Evolutionary conservation across 768 basidiomycete species (phyloP).

Genomic region (Ramaria rubella): DNA sequence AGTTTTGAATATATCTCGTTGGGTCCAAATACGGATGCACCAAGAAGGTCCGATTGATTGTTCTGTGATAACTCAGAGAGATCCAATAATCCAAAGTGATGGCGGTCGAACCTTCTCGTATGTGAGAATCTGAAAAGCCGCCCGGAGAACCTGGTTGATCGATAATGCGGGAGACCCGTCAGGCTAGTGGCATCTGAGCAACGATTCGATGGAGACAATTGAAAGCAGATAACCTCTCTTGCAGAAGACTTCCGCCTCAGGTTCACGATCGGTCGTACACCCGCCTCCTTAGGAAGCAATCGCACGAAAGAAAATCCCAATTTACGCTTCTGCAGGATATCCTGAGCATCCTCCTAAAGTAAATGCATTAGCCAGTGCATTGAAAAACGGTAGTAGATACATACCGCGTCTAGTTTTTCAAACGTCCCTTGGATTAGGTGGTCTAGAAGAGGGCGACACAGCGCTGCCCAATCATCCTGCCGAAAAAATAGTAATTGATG

Average conservation of each 20-base stretch:
- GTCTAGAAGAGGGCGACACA: conserved; percentile 77
- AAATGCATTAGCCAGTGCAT: not conserved
- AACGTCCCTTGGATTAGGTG: conserved; percentile 69
- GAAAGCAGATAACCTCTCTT: conserved; percentile 21
- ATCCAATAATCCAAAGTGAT: not conserved
- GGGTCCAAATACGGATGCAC: conserved; percentile 75
- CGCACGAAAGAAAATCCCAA: conserved; percentile 84
- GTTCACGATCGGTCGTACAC: conserved; percentile 93
- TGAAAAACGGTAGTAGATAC: conserved; percentile 12
- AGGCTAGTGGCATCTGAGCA: conserved; percentile 13
- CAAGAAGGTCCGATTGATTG: conserved; percentile 54
- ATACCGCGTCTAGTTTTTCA: conserved; percentile 59
- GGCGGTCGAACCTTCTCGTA: conserved; percentile 68
- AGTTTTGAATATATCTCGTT: conserved; percentile 77
- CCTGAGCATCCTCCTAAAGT: conserved; percentile 60
- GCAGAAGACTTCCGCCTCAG: conserved; percentile 49
- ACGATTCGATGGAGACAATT: not conserved
- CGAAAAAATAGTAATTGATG: conserved; percentile 86
- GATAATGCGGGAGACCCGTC: conserved; percentile 38
- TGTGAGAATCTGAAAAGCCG: conserved; percentile 79
- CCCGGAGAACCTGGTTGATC: conserved; percentile 82
- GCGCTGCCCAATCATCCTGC: conserved; percentile 85
- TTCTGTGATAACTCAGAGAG: conserved; percentile 36
- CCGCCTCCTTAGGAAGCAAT: conserved; percentile 89
- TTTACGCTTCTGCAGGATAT: conserved; percentile 60